These are phyloP conservation scores for Picochlorum sp. DNA, from an alignment of 139 green algal species.

Conservation along the genomic window DNA sequence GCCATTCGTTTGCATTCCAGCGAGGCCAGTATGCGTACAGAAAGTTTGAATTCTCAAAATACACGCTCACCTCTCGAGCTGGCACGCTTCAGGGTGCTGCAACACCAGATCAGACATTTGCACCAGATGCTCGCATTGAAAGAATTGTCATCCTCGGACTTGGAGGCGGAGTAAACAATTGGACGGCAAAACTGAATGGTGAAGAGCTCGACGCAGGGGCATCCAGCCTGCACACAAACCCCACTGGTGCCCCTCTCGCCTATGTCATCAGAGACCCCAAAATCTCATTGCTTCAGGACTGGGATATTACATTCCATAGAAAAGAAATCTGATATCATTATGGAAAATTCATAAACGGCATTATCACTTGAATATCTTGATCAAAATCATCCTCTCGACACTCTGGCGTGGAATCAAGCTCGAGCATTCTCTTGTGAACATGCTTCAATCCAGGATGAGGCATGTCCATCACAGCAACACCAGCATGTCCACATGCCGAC, in stretches of 20 bases:
- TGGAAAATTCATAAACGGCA: slow-evolving; percentile 8
- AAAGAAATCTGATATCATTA: too few relatives aligned
- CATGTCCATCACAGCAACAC: slow-evolving; percentile 36
- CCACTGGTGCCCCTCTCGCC: too few relatives aligned
- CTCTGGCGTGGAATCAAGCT: slow-evolving; percentile 15
- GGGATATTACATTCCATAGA: too few relatives aligned
- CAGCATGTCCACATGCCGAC: slow-evolving; percentile 19
- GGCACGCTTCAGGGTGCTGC: neutral
- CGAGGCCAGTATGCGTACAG: slow-evolving; percentile 30
- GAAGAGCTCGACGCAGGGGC: neutral
- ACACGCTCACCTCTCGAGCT: neutral
- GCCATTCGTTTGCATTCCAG: slow-evolving; percentile 75
- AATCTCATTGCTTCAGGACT: neutral
- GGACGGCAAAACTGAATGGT: neutral
- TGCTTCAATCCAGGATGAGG: slow-evolving; percentile 42
- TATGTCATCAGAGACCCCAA: too few relatives aligned
- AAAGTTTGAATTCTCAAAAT: slow-evolving; percentile 2
- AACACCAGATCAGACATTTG: neutral
- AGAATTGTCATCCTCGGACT: slow-evolving; percentile 44
- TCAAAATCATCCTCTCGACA: slow-evolving; percentile 8
- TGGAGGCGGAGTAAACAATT: slow-evolving; percentile 5
- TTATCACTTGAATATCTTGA: neutral
- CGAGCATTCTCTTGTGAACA: slow-evolving; percentile 14
- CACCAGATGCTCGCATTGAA: slow-evolving; percentile 15
- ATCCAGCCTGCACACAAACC: neutral